Base-by-base conservation (phyloP, 2,329 filamentous ascomycete genomes). In the Rhinocladiella similis region DNA sequence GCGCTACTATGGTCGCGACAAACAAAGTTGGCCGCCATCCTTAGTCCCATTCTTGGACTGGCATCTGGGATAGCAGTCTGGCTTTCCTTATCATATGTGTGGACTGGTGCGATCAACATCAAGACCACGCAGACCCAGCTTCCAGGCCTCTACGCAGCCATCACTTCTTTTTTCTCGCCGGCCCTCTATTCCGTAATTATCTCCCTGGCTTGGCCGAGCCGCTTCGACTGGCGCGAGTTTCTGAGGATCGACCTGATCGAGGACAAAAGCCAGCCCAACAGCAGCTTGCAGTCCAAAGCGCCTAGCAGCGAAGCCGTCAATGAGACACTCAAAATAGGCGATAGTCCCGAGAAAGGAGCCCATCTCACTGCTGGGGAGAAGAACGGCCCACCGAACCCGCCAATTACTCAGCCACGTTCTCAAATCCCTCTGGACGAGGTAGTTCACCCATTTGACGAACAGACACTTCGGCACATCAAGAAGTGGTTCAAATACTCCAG, bases 221-320 rank as follows among this genome's bases (percentile, higher is more conserved):
- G 57, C 3, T 77, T 77, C 45, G 75, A 77, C 63, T 77, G 74
- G 74, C 67, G 72, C 25, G 69, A 77, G 48, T 80, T 80, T 58
- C 67, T 80, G 0, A 70, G 75, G 33, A 75, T 80, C 14, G 76
- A 80, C 53, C 70, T 79, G 0, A 72, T 73, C 13, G 73, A 77
- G 35, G 74, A 78, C 43, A 52, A 35, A 10, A 55, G 53, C 48
- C 47, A 51, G 22, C 47, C 53, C 14, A 56, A 38, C 53, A 55
- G 53, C 47, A 46, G 46, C 7, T 35, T 55, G 53, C 43, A 16
- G 33, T 53, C 42, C 22, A 53, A 47, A 41, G 16, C 43, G 19
- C 56, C 56, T 20, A 54, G 56, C 33, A 58, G 42, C 42, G 51
- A 58, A 41, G 56, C 46, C 35, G 51, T 54, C 13, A 45, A 45